Evolutionary conservation across 805 yeast species (phyloP).

Genomic region (Nakazawaea ishiwadae): DNA sequence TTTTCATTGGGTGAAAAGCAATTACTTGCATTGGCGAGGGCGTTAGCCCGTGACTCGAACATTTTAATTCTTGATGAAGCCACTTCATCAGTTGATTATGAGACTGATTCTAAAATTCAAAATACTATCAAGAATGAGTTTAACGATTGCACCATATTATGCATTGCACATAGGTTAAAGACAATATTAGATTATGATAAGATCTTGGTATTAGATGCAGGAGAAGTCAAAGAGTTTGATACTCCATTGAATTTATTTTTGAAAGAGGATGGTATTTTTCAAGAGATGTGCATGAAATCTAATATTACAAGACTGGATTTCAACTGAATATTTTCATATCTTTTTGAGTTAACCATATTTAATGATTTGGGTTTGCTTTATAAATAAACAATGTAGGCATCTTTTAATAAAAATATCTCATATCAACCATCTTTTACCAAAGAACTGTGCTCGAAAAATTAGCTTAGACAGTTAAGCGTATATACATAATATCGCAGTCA

Average conservation of each 20-base stretch:
- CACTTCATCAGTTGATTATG: slow-evolving; percentile 75
- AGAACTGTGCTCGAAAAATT: no score
- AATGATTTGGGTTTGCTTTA: no score
- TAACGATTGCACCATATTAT: not conserved
- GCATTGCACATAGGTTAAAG: not conserved
- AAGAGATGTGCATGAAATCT: not conserved
- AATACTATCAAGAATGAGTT: slow-evolving; percentile 40
- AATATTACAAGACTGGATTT: not conserved
- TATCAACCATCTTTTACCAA: no score
- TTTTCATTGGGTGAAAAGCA: slow-evolving; percentile 76
- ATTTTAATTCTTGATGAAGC: slow-evolving; percentile 83
- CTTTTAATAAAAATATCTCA: no score
- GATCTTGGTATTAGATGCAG: not conserved
- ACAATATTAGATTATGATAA: not conserved
- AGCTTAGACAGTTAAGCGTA: no score
- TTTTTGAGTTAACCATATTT: no score
- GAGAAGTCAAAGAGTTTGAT: not conserved
- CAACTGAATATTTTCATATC: no score
- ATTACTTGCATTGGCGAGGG: slow-evolving; percentile 75
- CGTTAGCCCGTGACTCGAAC: slow-evolving; percentile 68
- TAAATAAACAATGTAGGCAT: no score
- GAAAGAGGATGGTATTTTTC: slow-evolving; percentile 43
- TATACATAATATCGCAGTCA: no score
- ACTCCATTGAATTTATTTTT: slow-evolving; percentile 9
- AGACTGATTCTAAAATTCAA: slow-evolving; percentile 78